A percentile compares a stretch with the other conserved stretches of the same genome.
phyloP scores from a whole-genome alignment of 805 yeast genomes.

The Myxozyma neotropica region DNA sequence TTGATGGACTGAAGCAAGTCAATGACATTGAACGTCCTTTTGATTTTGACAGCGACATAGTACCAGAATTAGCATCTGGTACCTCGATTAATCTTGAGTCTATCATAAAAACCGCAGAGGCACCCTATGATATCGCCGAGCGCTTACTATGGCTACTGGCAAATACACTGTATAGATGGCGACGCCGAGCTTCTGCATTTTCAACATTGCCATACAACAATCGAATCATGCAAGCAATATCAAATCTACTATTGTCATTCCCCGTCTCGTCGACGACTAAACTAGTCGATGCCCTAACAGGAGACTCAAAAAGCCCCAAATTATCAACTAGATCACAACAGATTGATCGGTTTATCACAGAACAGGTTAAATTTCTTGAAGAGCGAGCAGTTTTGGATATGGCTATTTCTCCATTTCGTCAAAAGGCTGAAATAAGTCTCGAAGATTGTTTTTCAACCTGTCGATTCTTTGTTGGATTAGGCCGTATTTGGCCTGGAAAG shows the following conservation, averaged over 20 bases:
- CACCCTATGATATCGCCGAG: background rate
- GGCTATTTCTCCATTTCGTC: constrained; percentile 18
- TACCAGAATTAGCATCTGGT: constrained; percentile 6
- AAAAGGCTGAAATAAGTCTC: background rate
- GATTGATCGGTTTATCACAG: constrained; percentile 10
- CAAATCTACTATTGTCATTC: constrained; percentile 13
- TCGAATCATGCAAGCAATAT: constrained; percentile 18
- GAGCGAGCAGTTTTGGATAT: constrained; percentile 16
- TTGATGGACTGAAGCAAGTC: background rate
- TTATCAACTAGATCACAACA: background rate
- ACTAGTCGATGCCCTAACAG: constrained; percentile 12
- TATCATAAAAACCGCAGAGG: background rate
- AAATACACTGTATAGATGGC: constrained; percentile 20
- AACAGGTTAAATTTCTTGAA: constrained; percentile 11
- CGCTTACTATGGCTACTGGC: constrained; percentile 23
- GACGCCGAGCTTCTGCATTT: background rate
- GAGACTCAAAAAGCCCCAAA: background rate
- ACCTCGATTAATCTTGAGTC: background rate
- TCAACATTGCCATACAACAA: background rate
- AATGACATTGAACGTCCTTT: background rate
- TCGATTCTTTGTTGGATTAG: constrained; percentile 19
- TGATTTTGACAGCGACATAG: constrained; percentile 8
- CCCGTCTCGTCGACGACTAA: constrained; percentile 3
- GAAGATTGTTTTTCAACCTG: constrained; percentile 17
- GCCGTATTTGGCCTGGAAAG: constrained; percentile 27